A percentile compares a stretch with the other conserved stretches of the same genome.
phyloP scores from a whole-genome alignment of 2,329 filamentous ascomycete genomes.

The Botrytis deweyae region DNA sequence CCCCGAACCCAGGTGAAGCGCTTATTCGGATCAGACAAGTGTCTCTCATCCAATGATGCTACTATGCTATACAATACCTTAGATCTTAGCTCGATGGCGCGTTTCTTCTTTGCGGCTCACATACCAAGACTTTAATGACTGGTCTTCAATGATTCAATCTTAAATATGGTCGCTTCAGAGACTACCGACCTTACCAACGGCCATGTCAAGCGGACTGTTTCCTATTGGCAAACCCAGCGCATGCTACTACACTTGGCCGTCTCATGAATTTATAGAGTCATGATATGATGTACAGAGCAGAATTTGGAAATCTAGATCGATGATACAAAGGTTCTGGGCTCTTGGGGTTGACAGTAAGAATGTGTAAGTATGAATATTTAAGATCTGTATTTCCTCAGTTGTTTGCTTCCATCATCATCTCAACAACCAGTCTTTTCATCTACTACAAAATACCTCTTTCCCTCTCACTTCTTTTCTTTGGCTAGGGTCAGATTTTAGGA shows the following conservation, averaged over 20 bases:
- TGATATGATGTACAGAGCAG: conserved; percentile 10
- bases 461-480: conserved; percentile 29
- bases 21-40: conserved; percentile 8
- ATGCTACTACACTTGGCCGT: conserved; percentile 36
- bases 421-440: conserved; percentile 32
- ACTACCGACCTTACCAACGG: conserved; percentile 28
- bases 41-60: conserved; percentile 14
- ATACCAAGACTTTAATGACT: conserved; percentile 19
- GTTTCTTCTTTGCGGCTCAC: conserved; percentile 7
- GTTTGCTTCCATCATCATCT: conserved; percentile 33
- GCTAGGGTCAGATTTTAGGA: conserved; percentile 21
- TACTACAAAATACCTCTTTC: conserved; percentile 33
- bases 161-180: conserved; percentile 1
- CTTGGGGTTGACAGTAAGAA: conserved; percentile 18
- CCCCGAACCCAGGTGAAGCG: conserved; percentile 3
- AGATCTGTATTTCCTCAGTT: conserved; percentile 30
- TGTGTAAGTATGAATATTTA: conserved; percentile 35
- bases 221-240: conserved; percentile 39
- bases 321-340: conserved; percentile 13
- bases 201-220: conserved; percentile 19
- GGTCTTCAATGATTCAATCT: conserved; percentile 2
- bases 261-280: conserved; percentile 40
- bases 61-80: not conserved
- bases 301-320: conserved; percentile 23
- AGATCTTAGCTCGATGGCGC: not conserved